These are phyloP conservation scores for Aureobasidium sp. DNA, from an alignment of 2,329 filamentous ascomycete species.

Conservation along the genomic window DNA sequence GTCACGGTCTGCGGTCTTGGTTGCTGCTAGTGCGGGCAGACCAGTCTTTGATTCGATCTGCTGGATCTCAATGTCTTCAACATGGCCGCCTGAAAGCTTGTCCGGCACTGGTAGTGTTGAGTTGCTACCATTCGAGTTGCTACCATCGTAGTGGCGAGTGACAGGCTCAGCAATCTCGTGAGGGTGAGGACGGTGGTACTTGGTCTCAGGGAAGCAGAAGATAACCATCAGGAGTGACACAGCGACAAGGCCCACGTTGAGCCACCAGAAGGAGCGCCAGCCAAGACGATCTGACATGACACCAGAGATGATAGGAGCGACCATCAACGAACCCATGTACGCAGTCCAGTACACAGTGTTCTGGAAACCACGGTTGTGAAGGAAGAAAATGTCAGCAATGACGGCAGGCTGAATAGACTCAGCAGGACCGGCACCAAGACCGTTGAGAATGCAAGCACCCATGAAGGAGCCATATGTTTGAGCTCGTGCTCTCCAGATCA, in stretches of 20 bases:
- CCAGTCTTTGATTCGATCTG: constrained; percentile 20
- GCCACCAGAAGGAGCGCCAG: constrained; percentile 60
- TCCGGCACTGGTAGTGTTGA: constrained; percentile 12
- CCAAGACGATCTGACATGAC: constrained; percentile 53
- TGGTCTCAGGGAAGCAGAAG: constrained; percentile 58
- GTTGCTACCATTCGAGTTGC: background rate
- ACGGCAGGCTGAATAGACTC: constrained; percentile 57
- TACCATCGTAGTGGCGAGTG: background rate
- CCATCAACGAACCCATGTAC: constrained; percentile 58
- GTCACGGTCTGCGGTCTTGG: constrained; percentile 40
- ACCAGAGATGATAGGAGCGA: constrained; percentile 53
- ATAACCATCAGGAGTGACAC: constrained; percentile 46
- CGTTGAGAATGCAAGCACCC: constrained; percentile 55
- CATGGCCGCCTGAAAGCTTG: constrained; percentile 2
- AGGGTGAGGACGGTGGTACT: constrained; percentile 45
- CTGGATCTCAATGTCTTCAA: constrained; percentile 19
- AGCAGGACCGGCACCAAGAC: constrained; percentile 54
- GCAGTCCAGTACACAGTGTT: constrained; percentile 55
- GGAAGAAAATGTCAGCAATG: constrained; percentile 58
- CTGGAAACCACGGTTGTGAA: constrained; percentile 57
- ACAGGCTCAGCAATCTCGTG: constrained; percentile 20
- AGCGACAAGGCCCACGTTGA: constrained; percentile 51
- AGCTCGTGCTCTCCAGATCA: constrained; percentile 53
- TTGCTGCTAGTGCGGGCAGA: constrained; percentile 22
- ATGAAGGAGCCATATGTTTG: constrained; percentile 55